phyloP scores from a whole-genome alignment of 1,284 basidiomycete genomes.

The Pyrrhoderma noxium region DNA sequence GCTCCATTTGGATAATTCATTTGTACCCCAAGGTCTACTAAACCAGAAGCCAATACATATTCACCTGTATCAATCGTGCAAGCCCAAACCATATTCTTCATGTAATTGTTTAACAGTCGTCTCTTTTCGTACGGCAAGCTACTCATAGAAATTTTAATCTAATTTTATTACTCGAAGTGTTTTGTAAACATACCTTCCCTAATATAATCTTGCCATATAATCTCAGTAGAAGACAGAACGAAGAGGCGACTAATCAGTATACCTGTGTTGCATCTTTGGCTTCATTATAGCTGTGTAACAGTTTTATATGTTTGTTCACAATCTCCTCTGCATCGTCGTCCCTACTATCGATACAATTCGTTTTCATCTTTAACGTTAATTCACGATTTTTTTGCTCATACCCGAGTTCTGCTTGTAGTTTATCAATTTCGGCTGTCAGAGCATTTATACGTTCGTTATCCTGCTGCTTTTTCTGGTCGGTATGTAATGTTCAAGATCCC shows the following conservation, averaged over 20 bases:
- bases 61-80: too few relatives aligned
- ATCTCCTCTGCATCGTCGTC: conserved; percentile 54
- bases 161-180: not conserved
- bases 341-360: conserved; percentile 29
- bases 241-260: conserved; percentile 6
- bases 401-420: conserved; percentile 12
- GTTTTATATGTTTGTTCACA: conserved; percentile 60
- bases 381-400: not conserved
- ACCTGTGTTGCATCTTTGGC: conserved; percentile 77
- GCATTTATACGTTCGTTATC: conserved; percentile 1
- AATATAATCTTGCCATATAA: conserved; percentile 41
- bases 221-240: not conserved
- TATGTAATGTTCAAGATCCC: too few relatives aligned
- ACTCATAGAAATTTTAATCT: conserved; percentile 1
- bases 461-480: not conserved
- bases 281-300: conserved; percentile 72
- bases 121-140: conserved; percentile 60
- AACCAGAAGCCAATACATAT: too few relatives aligned
- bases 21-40: conserved; percentile 35
- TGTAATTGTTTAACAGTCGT: conserved; percentile 67
- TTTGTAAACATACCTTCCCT: conserved; percentile 38
- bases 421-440: conserved; percentile 10
- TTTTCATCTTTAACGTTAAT: not conserved
- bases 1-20: conserved; percentile 24
- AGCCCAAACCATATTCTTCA: conserved; percentile 42